Conservation (phyloP, 352 stramenopile genomes). For the Phytophthora fragariaefolia region DNA sequence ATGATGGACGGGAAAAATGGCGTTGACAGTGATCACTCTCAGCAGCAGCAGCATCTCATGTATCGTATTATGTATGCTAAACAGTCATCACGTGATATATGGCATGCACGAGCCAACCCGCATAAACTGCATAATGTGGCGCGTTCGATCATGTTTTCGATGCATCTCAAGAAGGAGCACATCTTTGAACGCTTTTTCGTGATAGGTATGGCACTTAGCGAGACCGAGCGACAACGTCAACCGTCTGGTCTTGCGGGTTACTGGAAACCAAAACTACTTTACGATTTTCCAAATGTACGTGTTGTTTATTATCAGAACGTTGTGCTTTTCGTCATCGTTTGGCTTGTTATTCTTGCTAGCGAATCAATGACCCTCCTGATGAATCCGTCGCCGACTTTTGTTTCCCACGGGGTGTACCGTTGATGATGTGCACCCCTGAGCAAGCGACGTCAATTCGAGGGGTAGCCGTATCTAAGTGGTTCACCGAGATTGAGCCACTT, state of each 20-base stretch:
- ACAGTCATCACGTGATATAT: conserved; percentile 62
- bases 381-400: conserved; percentile 79
- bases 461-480: conserved; percentile 72
- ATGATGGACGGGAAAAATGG: conserved; percentile 33
- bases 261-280: conserved; percentile 81
- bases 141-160: conserved; percentile 78
- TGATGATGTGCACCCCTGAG: conserved; percentile 61
- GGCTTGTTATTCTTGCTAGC: conserved; percentile 23
- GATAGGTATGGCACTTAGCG: conserved; percentile 48
- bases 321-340: conserved; percentile 1
- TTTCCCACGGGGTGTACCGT: conserved; percentile 76
- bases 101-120: conserved; percentile 56
- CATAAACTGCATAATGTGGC: conserved; percentile 68
- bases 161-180: conserved; percentile 82
- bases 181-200: conserved; percentile 89
- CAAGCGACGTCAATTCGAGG: conserved; percentile 58
- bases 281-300: conserved; percentile 68
- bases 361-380: conserved; percentile 47
- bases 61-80: conserved; percentile 85
- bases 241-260: conserved; percentile 47
- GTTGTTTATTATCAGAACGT: neutral
- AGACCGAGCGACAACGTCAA: conserved; percentile 40
- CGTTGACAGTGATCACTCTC: conserved; percentile 26
- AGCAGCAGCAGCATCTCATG: conserved; percentile 67
- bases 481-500: conserved; percentile 63